Evolutionary conservation across 164 flowering plant species (phyloP), one percentile per base, ranked within the genome.

Genomic region (Echeveria elegans): DNA sequence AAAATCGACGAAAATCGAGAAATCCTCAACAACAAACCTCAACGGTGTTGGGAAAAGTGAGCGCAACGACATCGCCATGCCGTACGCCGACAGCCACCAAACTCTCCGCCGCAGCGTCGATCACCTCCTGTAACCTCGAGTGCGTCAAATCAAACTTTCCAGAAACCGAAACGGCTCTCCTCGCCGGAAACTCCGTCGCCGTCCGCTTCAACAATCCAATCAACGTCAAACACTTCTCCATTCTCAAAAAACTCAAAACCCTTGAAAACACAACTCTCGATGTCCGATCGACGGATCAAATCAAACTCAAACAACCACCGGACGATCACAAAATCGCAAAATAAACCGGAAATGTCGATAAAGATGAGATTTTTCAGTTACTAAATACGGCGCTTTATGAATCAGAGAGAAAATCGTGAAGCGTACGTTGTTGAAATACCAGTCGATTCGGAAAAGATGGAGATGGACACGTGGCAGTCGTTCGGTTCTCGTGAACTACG

Each of bases 41-140:
- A 66, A 82, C 75, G 69, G 93, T 77, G 75, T 91, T 94, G 6
- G 92, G 93, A 70, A 89, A 94, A 37, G 92, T 88, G 68, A 94
- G 95, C n/a, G 96, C 96, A 63, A 94, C 84, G 72, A 86, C 90
- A 45, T 91, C 89, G 37, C 93, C 90, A 41, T 83, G 75, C 1
- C 45, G 59, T 60, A 89, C 78, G 5, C 93, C 95, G 74, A 79
- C 23, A 66, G 82, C 60, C 67, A 82, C 31, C 23, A 94, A 85
- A 6, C 48, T 72, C 11, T 82, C 64, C 68, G 96, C 93, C 68
- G 96, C 90, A 32, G 69, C 73, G 0, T 91, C 89, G 62, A 94
- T 58, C 10, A 87, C 82, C 11, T 77, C 71, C 0, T 83, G 76
- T n/a, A 94, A 73, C 2, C 75, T 80, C 4, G 81, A 70, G 68